Conservation (phyloP, 306 rosid species). For the Quillaja saponaria region DNA sequence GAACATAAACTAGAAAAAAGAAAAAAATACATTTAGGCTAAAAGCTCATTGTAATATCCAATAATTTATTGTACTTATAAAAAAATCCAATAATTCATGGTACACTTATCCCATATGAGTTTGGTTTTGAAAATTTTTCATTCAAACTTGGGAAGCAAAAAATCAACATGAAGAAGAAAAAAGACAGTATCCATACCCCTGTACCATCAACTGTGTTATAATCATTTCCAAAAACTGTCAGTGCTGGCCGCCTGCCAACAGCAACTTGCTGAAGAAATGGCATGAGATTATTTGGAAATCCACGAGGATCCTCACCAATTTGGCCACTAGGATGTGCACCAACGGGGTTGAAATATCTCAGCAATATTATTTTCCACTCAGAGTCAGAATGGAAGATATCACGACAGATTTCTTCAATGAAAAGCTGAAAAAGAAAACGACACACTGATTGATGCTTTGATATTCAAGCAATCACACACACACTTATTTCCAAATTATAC, state of each 20-base stretch:
- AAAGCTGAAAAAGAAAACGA: constrained; percentile 56
- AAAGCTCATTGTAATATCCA: too few species aligned
- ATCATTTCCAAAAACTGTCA: constrained; percentile 86
- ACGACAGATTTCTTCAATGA: constrained; percentile 86
- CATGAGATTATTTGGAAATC: constrained; percentile 96
- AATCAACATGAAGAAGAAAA: neutral
- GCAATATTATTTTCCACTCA: constrained; percentile 86
- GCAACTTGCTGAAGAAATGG: constrained; percentile 99
- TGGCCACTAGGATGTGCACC: constrained; percentile 93
- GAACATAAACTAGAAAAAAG: constrained; percentile 14
- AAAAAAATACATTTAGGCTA: too few species aligned
- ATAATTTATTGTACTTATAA: too few species aligned
- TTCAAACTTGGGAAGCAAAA: constrained; percentile 4
- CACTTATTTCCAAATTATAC: constrained; percentile 36
- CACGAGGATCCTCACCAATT: constrained; percentile 97
- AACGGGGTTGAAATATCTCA: constrained; percentile 95
- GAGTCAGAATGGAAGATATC: constrained; percentile 64
- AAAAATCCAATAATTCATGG: too few species aligned
- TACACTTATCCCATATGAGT: too few species aligned
- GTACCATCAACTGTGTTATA: constrained; percentile 89
- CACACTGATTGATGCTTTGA: constrained; percentile 12
- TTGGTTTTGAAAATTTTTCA: neutral
- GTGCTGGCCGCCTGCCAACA: constrained; percentile 82
- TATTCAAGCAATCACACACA: constrained; percentile 1
- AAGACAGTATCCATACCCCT: constrained; percentile 71